These are phyloP conservation scores for Auxenochlorella pyrenoidosa DNA, from an alignment of 139 green algal genomes.

Conservation along the genomic window DNA sequence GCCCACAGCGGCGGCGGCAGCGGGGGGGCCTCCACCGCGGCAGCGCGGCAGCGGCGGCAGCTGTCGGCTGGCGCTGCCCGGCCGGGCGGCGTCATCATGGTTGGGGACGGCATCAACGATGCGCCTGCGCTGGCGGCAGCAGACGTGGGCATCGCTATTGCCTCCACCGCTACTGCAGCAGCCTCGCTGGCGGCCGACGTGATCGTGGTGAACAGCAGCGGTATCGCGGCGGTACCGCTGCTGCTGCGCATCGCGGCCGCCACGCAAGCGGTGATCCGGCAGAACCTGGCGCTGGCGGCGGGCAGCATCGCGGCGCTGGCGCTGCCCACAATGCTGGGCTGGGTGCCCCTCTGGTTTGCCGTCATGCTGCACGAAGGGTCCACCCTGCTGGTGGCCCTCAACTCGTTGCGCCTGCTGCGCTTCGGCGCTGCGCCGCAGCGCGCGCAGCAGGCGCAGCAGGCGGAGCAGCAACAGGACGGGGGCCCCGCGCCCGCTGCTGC, in stretches of 20 bases:
- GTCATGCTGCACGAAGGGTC: conserved; percentile 93
- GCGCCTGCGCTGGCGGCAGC: conserved; percentile 77
- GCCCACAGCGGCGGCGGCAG: conserved; percentile 25
- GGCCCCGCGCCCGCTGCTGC: neutral
- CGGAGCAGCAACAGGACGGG: neutral
- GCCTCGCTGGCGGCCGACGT: conserved; percentile 83
- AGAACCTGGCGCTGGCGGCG: conserved; percentile 88
- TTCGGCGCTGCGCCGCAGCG: neutral
- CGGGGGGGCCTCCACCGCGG: neutral
- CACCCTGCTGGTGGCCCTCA: conserved; percentile 91
- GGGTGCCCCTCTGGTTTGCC: conserved; percentile 90
- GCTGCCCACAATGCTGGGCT: conserved; percentile 78
- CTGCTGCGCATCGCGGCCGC: conserved; percentile 70
- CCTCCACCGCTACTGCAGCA: conserved; percentile 67
- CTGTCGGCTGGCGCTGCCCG: neutral
- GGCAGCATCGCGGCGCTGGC: conserved; percentile 74
- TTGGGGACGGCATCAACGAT: conserved; percentile 87
- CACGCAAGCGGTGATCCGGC: conserved; percentile 64
- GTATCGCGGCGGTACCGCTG: conserved; percentile 79
- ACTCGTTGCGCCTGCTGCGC: conserved; percentile 80
- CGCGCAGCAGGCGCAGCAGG: neutral
- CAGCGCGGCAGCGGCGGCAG: neutral
- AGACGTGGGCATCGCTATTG: conserved; percentile 79
- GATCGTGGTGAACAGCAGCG: conserved; percentile 79
- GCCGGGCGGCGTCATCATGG: conserved; percentile 75